Percentiles rank a stretch among this genome's conserved stretches.
phyloP scores from a whole-genome alignment of 2,329 filamentous ascomycete species.

The Calonectria montana region DNA sequence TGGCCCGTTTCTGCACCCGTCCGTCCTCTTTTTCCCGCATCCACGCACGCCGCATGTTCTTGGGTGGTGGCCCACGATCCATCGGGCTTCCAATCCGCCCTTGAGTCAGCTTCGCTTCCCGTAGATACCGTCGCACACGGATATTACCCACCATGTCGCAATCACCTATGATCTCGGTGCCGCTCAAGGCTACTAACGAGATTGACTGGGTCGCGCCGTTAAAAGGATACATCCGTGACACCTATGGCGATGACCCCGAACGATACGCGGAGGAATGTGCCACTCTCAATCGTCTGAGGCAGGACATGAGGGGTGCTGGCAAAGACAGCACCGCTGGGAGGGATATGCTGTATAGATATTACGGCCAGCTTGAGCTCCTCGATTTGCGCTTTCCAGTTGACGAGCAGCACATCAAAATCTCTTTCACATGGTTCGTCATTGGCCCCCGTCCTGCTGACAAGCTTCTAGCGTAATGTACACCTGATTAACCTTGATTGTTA shows the following conservation, averaged over 20 bases:
- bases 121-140: conserved; percentile 9
- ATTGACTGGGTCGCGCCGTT: conserved; percentile 97
- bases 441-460: not conserved
- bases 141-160: conserved; percentile 72
- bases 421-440: conserved; percentile 87
- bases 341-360: conserved; percentile 96
- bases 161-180: conserved; percentile 94
- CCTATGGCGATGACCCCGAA: conserved; percentile 96
- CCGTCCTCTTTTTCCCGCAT: conserved; percentile 27
- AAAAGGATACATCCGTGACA: conserved; percentile 92
- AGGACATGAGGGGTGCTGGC: conserved; percentile 98
- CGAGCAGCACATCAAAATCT: conserved; percentile 99
- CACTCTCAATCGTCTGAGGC: conserved; percentile 91
- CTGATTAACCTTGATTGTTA: conserved; percentile 18
- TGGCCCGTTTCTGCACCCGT: conserved; percentile 23
- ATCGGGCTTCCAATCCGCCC: conserved; percentile 26
- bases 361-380: conserved; percentile 94
- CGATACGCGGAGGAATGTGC: conserved; percentile 95
- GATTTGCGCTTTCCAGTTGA: conserved; percentile 97
- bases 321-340: conserved; percentile 95
- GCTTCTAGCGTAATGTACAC: not conserved
- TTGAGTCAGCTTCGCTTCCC: conserved; percentile 25
- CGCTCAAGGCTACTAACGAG: conserved; percentile 94
- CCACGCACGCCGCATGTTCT: conserved; percentile 33
- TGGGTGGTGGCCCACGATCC: conserved; percentile 24